phyloP scores from a whole-genome alignment of 2,329 filamentous ascomycete genomes.

The Aspergillus chevalieri region DNA sequence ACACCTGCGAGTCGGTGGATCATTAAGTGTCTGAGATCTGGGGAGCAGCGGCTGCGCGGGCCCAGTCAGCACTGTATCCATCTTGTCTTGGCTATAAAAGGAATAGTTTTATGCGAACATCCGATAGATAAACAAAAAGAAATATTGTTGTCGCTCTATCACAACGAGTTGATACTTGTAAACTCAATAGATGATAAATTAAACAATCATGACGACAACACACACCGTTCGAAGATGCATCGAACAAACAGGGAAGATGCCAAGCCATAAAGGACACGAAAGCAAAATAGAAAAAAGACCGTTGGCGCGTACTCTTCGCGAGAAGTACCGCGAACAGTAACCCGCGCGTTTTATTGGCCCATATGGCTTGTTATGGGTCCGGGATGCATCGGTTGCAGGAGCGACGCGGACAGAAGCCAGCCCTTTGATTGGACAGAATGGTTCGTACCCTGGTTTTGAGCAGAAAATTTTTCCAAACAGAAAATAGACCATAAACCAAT shows the following conservation, averaged over 20 bases:
- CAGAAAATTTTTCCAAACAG: conserved; percentile 8
- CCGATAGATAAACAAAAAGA: too few relatives aligned
- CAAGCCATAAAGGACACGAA: conserved; percentile 2
- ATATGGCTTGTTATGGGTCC: conserved; percentile 11
- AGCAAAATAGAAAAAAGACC: conserved; percentile 30
- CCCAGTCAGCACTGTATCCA: not conserved
- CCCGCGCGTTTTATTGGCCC: conserved; percentile 22
- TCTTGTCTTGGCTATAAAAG: not conserved
- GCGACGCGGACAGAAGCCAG: conserved; percentile 18
- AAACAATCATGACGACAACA: not conserved
- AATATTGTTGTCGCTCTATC: not conserved
- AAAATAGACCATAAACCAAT: conserved; percentile 11
- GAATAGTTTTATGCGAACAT: not conserved
- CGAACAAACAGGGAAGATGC: conserved; percentile 1
- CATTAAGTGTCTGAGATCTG: conserved; percentile 12
- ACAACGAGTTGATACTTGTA: too few relatives aligned
- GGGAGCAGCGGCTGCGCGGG: conserved; percentile 6
- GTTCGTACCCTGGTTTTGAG: conserved; percentile 19
- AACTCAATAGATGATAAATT: too few relatives aligned
- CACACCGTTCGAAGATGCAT: not conserved
- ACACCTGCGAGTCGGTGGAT: conserved; percentile 11
- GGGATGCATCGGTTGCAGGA: conserved; percentile 22
- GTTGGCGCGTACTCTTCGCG: conserved; percentile 20
- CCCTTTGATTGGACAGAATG: conserved; percentile 21
- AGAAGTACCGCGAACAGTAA: conserved; percentile 19